Conservation (phyloP, 2,329 filamentous ascomycete genomes). For the Endothia cerciana region DNA sequence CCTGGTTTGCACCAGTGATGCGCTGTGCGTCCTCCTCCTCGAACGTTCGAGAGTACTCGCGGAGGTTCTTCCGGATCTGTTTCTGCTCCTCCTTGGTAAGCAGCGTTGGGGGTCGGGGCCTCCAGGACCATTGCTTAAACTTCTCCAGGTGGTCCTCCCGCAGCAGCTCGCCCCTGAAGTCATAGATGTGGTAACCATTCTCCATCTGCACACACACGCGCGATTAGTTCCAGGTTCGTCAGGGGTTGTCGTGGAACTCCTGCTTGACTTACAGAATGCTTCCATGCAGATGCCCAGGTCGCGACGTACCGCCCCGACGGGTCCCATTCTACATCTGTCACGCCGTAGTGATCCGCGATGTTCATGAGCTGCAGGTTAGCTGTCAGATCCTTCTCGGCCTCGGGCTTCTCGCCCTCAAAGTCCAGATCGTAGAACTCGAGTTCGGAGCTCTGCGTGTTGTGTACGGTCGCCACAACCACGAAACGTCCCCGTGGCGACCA, state of each 20-base stretch:
- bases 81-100: constrained; percentile 97
- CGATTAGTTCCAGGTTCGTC: constrained; percentile 23
- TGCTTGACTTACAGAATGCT: constrained; percentile 77
- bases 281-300: constrained; percentile 92
- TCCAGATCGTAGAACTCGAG: constrained; percentile 98
- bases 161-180: constrained; percentile 88
- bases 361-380: constrained; percentile 96
- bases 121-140: constrained; percentile 98
- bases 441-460: constrained; percentile 91
- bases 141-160: constrained; percentile 92
- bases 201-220: constrained; percentile 73
- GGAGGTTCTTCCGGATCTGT: constrained; percentile 95
- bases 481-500: constrained; percentile 97
- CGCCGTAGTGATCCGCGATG: constrained; percentile 91
- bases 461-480: constrained; percentile 89
- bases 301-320: constrained; percentile 93
- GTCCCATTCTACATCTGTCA: constrained; percentile 98
- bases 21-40: constrained; percentile 94
- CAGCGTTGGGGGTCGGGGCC: constrained; percentile 87
- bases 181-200: constrained; percentile 98
- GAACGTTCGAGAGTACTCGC: constrained; percentile 93
- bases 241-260: constrained; percentile 17
- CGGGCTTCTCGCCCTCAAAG: constrained; percentile 95
- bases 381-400: constrained; percentile 89
- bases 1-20: constrained; percentile 90